A percentile compares a stretch with the other conserved stretches of the same genome.
Conservation (phyloP, 1,284 basidiomycete genomes). For the Ceratobasidium sp. region DNA sequence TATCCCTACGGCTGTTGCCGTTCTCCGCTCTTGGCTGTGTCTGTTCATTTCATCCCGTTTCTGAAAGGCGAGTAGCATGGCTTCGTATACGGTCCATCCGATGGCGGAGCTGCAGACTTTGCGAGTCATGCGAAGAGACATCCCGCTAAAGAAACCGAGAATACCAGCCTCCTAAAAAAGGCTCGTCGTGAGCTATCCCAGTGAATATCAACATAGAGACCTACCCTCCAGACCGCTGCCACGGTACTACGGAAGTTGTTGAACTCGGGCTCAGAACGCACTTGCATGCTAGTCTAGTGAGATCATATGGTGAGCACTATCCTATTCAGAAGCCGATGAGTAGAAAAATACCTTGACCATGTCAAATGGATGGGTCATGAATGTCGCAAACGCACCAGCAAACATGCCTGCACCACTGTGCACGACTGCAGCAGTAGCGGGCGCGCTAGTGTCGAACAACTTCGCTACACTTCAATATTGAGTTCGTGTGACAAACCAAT, state of each 20-base stretch:
- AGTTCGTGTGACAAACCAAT: slow-evolving; percentile 12
- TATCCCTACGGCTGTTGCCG: neutral
- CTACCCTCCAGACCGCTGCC: slow-evolving; percentile 74
- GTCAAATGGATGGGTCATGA: slow-evolving; percentile 90
- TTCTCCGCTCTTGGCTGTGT: slow-evolving; percentile 4
- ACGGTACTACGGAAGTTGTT: slow-evolving; percentile 76
- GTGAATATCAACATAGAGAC: slow-evolving; percentile 51
- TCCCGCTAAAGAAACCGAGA: slow-evolving; percentile 87
- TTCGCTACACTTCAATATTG: slow-evolving; percentile 4
- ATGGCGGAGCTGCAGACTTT: slow-evolving; percentile 93
- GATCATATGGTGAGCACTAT: too few relatives aligned
- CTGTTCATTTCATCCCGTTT: slow-evolving; percentile 9
- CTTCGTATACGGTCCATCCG: slow-evolving; percentile 94
- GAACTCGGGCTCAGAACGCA: slow-evolving; percentile 79
- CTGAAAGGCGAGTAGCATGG: slow-evolving; percentile 62
- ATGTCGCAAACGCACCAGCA: slow-evolving; percentile 84
- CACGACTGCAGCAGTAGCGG: slow-evolving; percentile 24
- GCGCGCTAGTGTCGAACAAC: slow-evolving; percentile 26
- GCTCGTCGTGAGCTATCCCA: neutral
- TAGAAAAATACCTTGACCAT: slow-evolving; percentile 91
- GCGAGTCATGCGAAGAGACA: slow-evolving; percentile 82
- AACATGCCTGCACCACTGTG: slow-evolving; percentile 54
- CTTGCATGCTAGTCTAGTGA: slow-evolving; percentile 86
- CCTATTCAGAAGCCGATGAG: too few relatives aligned
- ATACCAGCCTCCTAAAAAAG: slow-evolving; percentile 76